These are phyloP conservation scores for Actinidia arguta DNA, from an alignment of 179 eudicot genomes.

Conservation along the genomic window DNA sequence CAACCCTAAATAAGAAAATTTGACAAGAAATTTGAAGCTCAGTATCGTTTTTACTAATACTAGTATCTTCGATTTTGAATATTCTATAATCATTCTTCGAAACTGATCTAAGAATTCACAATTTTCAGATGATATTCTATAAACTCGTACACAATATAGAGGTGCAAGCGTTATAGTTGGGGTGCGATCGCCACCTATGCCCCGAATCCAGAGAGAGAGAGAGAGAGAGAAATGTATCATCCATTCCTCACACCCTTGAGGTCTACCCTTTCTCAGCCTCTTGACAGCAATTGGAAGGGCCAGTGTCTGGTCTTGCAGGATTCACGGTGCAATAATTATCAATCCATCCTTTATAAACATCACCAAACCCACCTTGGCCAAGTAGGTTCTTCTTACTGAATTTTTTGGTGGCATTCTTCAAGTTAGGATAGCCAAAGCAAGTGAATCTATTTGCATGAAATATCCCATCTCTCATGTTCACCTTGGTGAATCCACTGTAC, in stretches of 20 bases:
- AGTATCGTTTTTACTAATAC: too few species aligned
- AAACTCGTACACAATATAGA: too few species aligned
- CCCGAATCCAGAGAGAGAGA: too few species aligned
- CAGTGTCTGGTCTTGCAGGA: conserved; percentile 22
- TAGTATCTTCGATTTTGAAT: too few species aligned
- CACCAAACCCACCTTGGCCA: conserved; percentile 24
- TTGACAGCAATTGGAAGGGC: conserved; percentile 25
- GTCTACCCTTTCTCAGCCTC: conserved; percentile 19
- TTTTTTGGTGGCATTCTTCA: conserved; percentile 25
- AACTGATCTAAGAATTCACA: too few species aligned
- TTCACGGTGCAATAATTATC: conserved; percentile 14
- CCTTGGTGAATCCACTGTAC: background rate
- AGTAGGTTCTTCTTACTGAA: conserved; percentile 21
- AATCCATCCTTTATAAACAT: conserved; percentile 31
- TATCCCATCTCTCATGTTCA: conserved; percentile 1
- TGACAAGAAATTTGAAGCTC: too few species aligned
- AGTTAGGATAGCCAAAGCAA: background rate
- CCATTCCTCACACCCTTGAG: conserved; percentile 32
- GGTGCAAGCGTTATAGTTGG: too few species aligned
- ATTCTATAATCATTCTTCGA: too few species aligned
- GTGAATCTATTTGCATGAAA: background rate
- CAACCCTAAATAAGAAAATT: too few species aligned
- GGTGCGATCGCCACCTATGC: too few species aligned
- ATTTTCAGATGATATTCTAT: too few species aligned
- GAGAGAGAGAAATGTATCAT: too few species aligned